Evolutionary conservation across 2,329 filamentous ascomycete species (phyloP).

Genomic region (Claviceps maximensis): DNA sequence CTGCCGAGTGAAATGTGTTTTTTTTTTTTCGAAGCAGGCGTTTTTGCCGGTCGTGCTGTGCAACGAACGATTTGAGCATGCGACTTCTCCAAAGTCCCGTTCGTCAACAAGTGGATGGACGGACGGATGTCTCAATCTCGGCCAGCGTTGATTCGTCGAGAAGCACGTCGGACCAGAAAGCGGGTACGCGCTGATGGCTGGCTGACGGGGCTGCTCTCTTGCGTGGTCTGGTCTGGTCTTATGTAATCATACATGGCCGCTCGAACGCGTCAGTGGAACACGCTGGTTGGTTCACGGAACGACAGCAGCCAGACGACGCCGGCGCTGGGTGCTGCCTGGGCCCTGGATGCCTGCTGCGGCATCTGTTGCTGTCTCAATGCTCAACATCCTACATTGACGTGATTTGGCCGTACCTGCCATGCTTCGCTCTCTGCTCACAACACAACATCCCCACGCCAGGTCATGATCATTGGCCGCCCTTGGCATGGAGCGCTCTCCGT

Average conservation of each 20-base stretch:
- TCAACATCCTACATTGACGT: no score
- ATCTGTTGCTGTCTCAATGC: neutral
- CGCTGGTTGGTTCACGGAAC: neutral
- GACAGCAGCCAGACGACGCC: no score
- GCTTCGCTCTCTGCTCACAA: slow-evolving; percentile 5
- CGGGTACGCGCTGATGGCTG: no score
- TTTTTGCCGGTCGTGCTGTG: neutral
- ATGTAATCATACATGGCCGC: neutral
- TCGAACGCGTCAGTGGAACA: neutral
- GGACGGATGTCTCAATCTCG: neutral
- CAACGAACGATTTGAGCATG: neutral
- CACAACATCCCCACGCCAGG: slow-evolving; percentile 1
- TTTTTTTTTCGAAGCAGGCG: no score
- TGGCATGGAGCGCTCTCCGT: slow-evolving; percentile 6
- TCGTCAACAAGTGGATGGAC: neutral
- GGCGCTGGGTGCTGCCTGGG: no score
- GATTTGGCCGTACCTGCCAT: neutral
- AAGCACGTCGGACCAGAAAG: neutral
- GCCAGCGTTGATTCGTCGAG: neutral
- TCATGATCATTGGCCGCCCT: slow-evolving; percentile 10
- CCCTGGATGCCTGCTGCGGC: no score
- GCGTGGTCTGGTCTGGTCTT: no score
- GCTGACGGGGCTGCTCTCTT: no score
- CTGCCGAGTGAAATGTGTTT: neutral
- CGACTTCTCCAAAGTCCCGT: neutral